Evolutionary conservation across 192 early-diverging fungal genomes (phyloP).

Genomic region (Coemansia brasiliensis): DNA sequence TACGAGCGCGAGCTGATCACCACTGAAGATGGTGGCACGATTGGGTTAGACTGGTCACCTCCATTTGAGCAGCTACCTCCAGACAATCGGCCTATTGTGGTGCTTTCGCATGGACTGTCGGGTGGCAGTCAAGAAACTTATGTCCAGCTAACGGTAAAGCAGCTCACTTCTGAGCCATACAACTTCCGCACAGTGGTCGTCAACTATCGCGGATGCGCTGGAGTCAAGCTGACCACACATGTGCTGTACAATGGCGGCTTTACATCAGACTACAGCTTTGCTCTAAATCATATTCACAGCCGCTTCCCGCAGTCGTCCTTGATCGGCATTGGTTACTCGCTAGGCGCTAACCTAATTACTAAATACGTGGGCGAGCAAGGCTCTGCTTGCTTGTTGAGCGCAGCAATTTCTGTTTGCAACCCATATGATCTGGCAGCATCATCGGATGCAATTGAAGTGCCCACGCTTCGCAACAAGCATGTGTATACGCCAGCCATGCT

Average conservation of each 20-base stretch:
- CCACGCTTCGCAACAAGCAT: constrained; percentile 56
- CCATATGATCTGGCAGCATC: constrained; percentile 77
- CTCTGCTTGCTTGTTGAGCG: constrained; percentile 70
- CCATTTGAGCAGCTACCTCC: constrained; percentile 55
- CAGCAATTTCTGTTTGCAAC: constrained; percentile 78
- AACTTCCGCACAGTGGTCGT: constrained; percentile 78
- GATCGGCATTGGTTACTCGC: constrained; percentile 82
- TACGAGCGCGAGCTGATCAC: constrained; percentile 59
- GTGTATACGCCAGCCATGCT: constrained; percentile 65
- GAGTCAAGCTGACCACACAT: constrained; percentile 72
- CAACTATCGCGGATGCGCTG: constrained; percentile 89
- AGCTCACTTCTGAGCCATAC: constrained; percentile 59
- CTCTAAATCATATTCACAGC: constrained; percentile 40
- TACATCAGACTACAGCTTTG: constrained; percentile 70
- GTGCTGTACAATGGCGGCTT: constrained; percentile 80
- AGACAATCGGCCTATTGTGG: constrained; percentile 69
- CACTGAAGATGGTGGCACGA: constrained; percentile 81
- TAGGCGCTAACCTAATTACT: constrained; percentile 90
- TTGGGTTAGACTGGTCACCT: constrained; percentile 88
- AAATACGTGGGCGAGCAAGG: constrained; percentile 90
- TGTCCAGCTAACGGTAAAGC: constrained; percentile 70
- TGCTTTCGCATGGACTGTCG: constrained; percentile 88
- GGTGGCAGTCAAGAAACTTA: constrained; percentile 92
- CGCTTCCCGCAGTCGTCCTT: constrained; percentile 66
- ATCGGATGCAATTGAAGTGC: constrained; percentile 53